phyloP scores from a whole-genome alignment of 805 yeast species.

The Huiozyma naganishii region DNA sequence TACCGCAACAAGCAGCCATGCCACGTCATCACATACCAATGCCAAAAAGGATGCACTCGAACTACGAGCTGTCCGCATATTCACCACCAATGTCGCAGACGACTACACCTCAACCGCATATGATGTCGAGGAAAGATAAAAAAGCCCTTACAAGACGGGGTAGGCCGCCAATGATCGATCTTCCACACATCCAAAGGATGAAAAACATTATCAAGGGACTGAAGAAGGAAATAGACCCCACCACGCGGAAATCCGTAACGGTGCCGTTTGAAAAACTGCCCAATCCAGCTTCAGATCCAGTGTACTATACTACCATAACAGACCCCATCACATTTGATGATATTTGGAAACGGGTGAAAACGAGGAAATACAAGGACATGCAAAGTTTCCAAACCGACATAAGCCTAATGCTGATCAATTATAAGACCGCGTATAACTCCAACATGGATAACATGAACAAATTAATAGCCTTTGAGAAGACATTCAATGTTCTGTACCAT shows the following conservation, averaged over 20 bases:
- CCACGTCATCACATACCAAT: no score
- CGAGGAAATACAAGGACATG: constrained; percentile 68
- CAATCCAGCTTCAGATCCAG: constrained; percentile 33
- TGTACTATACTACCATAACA: constrained; percentile 38
- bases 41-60: no score
- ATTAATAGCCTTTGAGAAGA: constrained; percentile 51
- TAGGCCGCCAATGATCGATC: constrained; percentile 28
- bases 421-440: constrained; percentile 51
- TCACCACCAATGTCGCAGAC: no score
- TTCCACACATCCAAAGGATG: constrained; percentile 72
- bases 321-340: constrained; percentile 62
- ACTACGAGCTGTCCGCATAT: no score
- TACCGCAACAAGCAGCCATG: no score
- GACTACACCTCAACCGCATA: no score
- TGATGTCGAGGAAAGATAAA: no score
- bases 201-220: constrained; percentile 74
- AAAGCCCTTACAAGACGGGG: constrained; percentile 16
- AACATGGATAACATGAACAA: constrained; percentile 50
- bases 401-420: constrained; percentile 61
- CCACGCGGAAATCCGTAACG: constrained; percentile 41
- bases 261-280: constrained; percentile 74
- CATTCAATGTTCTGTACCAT: constrained; percentile 46
- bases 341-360: constrained; percentile 73
- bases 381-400: constrained; percentile 72
- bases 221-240: constrained; percentile 56